phyloP scores from a whole-genome alignment of 1,284 basidiomycete species.

The Fomitopsis pinicola region DNA sequence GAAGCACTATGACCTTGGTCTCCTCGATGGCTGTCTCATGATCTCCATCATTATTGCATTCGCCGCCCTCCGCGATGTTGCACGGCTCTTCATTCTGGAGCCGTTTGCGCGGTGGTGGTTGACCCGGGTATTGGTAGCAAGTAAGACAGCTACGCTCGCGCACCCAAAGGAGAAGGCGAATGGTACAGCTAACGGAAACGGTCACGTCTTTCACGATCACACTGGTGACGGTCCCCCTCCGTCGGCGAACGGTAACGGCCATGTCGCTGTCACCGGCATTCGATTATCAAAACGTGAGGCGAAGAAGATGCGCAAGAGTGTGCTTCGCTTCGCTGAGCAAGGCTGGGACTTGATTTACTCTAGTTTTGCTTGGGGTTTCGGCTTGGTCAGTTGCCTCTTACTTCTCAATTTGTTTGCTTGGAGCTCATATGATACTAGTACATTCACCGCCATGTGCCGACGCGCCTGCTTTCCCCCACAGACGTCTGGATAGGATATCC shows the following conservation, averaged over 20 bases:
- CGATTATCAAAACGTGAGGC: constrained; percentile 34
- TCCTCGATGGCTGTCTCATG: constrained; percentile 68
- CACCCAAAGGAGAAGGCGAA: constrained; percentile 31
- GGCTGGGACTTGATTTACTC: constrained; percentile 89
- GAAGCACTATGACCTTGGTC: constrained; percentile 65
- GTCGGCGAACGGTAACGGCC: constrained; percentile 27
- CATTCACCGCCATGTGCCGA: constrained; percentile 73
- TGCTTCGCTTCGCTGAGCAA: constrained; percentile 91
- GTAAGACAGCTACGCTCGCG: constrained; percentile 22
- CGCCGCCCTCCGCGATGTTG: constrained; percentile 73
- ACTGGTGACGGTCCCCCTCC: constrained; percentile 11
- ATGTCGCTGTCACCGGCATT: constrained; percentile 14
- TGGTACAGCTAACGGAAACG: constrained; percentile 21
- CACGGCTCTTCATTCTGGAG: constrained; percentile 69
- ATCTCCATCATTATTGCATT: constrained; percentile 73
- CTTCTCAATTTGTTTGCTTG: constrained; percentile 8
- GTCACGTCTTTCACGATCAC: constrained; percentile 13
- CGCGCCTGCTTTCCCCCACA: constrained; percentile 58
- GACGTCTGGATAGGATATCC: constrained; percentile 85
- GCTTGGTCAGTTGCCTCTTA: constrained; percentile 63
- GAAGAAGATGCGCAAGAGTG: constrained; percentile 61
- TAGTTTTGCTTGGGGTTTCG: constrained; percentile 67
- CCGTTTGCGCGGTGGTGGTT: constrained; percentile 78
- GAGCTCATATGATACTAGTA: constrained; percentile 49
- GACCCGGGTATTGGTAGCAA: constrained; percentile 40